A percentile compares a stretch with the other conserved stretches of the same genome.
phyloP scores from a whole-genome alignment of 331 rosid species.

The Phaseolus coccineus region DNA sequence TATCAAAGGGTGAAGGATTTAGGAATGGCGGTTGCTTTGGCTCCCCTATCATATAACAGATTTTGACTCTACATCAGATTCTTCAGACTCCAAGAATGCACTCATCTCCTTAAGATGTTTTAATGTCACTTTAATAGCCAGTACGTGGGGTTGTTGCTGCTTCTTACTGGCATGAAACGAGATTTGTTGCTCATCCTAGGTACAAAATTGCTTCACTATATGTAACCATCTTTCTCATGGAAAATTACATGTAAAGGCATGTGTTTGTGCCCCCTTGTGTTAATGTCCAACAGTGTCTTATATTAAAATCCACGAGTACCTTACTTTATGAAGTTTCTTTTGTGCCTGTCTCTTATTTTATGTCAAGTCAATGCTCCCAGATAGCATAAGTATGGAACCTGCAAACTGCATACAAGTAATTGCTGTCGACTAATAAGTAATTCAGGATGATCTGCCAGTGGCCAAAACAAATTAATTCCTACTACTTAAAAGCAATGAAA shows the following conservation, averaged over 20 bases:
- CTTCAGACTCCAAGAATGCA: conserved; percentile 14
- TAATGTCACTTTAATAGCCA: neutral
- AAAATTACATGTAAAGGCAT: neutral
- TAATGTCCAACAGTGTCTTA: conserved; percentile 6
- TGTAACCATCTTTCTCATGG: neutral
- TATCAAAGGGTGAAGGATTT: conserved; percentile 1
- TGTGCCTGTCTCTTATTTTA: neutral
- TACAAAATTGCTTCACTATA: neutral
- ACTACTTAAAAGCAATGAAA: no score
- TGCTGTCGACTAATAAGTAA: no score
- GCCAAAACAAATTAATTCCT: no score
- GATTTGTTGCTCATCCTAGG: conserved; percentile 3
- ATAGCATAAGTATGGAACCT: neutral
- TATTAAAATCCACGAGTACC: neutral
- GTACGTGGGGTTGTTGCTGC: no score
- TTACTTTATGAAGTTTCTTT: neutral
- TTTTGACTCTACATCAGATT: conserved; percentile 17
- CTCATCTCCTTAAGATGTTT: conserved; percentile 6
- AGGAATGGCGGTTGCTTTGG: neutral
- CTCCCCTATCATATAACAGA: neutral
- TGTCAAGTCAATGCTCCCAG: neutral
- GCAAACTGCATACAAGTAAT: neutral
- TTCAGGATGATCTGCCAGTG: no score
- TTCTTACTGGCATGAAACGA: neutral
- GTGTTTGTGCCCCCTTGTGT: neutral